phyloP scores from a whole-genome alignment of 208 protist species.

The Trypanosomatidae sp. region DNA sequence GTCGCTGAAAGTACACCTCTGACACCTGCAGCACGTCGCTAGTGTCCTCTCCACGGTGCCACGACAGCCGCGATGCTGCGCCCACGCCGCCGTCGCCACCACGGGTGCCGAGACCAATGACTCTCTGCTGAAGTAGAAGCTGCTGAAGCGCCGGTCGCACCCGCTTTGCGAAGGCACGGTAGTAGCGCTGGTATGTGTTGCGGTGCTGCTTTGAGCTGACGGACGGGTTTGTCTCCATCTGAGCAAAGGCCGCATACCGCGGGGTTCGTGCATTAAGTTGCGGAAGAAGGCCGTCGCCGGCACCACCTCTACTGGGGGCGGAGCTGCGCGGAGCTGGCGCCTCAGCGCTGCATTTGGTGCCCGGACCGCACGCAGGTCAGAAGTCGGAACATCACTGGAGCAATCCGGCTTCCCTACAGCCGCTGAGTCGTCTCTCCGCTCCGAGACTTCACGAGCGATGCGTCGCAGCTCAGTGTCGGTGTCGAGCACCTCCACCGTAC shows the following conservation, averaged over 20 bases:
- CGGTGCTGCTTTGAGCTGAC: conserved; percentile 52
- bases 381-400: neutral
- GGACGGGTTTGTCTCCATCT: conserved; percentile 65
- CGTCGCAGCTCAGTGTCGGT: conserved; percentile 14
- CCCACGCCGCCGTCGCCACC: neutral
- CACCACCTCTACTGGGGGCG: neutral
- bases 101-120: neutral
- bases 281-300: neutral
- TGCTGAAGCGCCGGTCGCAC: conserved; percentile 41
- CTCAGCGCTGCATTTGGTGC: neutral
- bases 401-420: neutral
- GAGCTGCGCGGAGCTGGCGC: too few relatives aligned
- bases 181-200: conserved; percentile 45
- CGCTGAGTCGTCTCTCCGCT: neutral
- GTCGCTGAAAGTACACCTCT: conserved; percentile 46
- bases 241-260: conserved; percentile 42
- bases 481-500: conserved; percentile 41
- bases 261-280: conserved; percentile 25
- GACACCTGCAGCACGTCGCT: neutral
- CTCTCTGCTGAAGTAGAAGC: neutral
- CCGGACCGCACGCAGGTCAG: neutral
- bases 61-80: neutral
- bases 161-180: conserved; percentile 48
- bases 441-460: neutral
- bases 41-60: neutral